Evolutionary conservation across 2,329 filamentous ascomycete species (phyloP).

Genomic region (Ceratocystis papillata): DNA sequence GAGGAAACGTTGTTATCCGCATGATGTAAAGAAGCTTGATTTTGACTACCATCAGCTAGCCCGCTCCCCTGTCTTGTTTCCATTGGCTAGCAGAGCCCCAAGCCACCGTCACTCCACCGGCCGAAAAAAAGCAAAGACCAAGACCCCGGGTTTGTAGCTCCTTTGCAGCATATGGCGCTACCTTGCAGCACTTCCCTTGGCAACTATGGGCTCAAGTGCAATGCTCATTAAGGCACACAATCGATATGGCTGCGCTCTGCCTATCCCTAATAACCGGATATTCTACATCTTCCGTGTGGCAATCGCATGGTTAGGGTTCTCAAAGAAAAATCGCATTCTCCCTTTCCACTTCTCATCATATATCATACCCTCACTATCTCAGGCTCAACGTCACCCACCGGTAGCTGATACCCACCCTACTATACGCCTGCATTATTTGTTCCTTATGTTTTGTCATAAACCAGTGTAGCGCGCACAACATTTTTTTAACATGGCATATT

Average conservation of each 20-base stretch:
- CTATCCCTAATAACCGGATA: background rate
- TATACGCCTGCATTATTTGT: background rate
- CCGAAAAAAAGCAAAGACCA: background rate
- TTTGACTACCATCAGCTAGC: background rate
- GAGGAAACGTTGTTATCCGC: slow-evolving; percentile 40
- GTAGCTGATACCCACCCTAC: no score
- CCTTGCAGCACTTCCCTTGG: background rate
- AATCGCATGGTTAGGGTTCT: background rate
- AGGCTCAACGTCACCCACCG: background rate
- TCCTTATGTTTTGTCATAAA: background rate
- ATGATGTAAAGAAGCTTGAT: slow-evolving; percentile 32
- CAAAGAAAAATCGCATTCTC: background rate
- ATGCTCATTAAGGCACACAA: background rate
- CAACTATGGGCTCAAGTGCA: background rate
- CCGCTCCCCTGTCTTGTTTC: background rate
- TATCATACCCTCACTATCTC: background rate
- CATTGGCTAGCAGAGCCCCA: background rate
- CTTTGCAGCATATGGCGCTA: background rate
- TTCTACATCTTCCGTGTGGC: background rate
- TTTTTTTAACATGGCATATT: background rate
- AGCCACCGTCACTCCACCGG: background rate
- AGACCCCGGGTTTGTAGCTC: background rate
- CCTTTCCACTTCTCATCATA: background rate
- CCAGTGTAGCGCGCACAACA: background rate
- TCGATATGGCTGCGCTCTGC: background rate